These are phyloP conservation scores for Bigelowiella natans DNA, from an alignment of 78 protist species.

Conservation along the genomic window DNA sequence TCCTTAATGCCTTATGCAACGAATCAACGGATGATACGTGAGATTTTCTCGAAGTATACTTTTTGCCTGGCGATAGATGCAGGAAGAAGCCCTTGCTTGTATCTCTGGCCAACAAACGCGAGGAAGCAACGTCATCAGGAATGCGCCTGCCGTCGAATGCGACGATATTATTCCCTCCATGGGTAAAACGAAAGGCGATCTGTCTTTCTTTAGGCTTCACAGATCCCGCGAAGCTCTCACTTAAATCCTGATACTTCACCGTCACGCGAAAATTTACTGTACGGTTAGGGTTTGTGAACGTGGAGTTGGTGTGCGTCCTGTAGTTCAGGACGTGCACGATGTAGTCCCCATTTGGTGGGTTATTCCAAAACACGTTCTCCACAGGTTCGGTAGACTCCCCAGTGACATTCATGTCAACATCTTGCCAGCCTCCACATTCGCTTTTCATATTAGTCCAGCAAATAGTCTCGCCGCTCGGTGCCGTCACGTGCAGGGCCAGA, in stretches of 20 bases:
- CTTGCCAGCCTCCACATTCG: neutral
- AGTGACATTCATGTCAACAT: neutral
- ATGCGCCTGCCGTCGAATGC: no score
- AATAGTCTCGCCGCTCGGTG: neutral
- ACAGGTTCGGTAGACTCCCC: neutral
- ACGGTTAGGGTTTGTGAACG: neutral
- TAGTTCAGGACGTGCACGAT: neutral
- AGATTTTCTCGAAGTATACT: no score
- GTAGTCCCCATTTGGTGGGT: neutral
- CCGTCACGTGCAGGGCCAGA: neutral
- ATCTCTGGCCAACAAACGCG: no score
- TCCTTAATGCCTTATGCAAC: no score
- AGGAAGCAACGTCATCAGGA: no score
- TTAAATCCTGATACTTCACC: neutral
- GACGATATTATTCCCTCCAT: no score
- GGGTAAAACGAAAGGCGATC: no score
- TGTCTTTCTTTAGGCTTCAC: neutral
- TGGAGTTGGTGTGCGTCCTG: neutral
- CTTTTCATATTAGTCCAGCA: neutral
- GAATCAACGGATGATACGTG: no score
- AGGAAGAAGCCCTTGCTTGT: no score
- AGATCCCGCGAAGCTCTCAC: neutral
- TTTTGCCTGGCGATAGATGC: no score
- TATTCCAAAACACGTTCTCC: neutral
- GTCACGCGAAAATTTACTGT: neutral